phyloP scores from a whole-genome alignment of 352 stramenopile species.

The Globisporangium nunn region DNA sequence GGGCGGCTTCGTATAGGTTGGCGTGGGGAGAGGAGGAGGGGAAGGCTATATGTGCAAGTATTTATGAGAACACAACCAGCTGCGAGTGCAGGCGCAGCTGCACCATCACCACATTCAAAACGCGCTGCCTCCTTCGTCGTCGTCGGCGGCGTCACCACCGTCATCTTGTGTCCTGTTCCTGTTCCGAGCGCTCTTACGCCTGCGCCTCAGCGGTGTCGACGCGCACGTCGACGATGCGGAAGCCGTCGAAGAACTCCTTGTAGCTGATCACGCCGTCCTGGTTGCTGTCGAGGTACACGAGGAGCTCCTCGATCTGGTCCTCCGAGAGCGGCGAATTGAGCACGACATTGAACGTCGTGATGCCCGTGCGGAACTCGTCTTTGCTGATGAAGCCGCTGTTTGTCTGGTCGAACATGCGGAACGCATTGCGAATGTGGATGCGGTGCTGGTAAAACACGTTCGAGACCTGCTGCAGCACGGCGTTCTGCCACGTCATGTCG shows the following conservation, averaged over 20 bases:
- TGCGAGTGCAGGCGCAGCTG: no score
- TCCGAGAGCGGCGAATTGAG: slow-evolving; percentile 88
- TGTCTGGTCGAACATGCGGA: slow-evolving; percentile 88
- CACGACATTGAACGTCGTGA: slow-evolving; percentile 85
- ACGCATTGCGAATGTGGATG: slow-evolving; percentile 89
- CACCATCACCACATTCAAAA: no score
- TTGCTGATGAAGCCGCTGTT: slow-evolving; percentile 73
- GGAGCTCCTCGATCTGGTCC: slow-evolving; percentile 88
- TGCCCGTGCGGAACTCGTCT: slow-evolving; percentile 83
- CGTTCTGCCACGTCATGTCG: slow-evolving; percentile 87
- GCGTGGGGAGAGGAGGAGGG: neutral
- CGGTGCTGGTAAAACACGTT: slow-evolving; percentile 94
- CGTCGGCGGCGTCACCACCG: no score
- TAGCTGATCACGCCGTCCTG: slow-evolving; percentile 89
- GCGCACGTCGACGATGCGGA: slow-evolving; percentile 80
- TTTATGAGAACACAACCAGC: neutral
- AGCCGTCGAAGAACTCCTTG: slow-evolving; percentile 92
- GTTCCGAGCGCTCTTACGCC: neutral
- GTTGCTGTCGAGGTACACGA: slow-evolving; percentile 85
- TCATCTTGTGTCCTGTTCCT: no score
- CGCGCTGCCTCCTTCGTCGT: neutral
- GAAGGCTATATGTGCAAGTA: neutral
- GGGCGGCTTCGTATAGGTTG: neutral
- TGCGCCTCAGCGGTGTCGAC: slow-evolving; percentile 30
- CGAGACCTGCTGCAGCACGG: slow-evolving; percentile 89